Percentiles rank a stretch among this genome's conserved stretches.
phyloP scores from a whole-genome alignment of 2,329 filamentous ascomycete genomes.

The Ampelomyces quisqualis region DNA sequence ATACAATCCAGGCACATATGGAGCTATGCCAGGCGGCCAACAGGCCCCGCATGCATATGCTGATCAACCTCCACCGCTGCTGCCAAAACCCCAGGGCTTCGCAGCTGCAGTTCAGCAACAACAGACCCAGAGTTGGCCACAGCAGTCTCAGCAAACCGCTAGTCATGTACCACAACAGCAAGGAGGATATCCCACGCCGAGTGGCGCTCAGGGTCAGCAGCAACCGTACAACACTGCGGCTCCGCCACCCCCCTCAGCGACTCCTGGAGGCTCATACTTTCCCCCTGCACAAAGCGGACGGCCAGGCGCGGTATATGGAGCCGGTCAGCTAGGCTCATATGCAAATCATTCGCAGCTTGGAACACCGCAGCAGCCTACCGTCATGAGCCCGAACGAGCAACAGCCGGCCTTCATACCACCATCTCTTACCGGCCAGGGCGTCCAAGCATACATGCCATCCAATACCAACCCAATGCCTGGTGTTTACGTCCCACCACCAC shows the following conservation, averaged over 20 bases:
- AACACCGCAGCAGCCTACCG: conserved; percentile 23
- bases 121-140: conserved; percentile 17
- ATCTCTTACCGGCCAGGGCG: conserved; percentile 36
- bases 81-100: conserved; percentile 40
- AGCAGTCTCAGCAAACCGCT: conserved; percentile 23
- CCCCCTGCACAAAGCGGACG: conserved; percentile 27
- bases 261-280: conserved; percentile 37
- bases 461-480: conserved; percentile 41
- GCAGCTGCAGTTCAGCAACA: conserved; percentile 28
- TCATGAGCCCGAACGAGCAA: conserved; percentile 37
- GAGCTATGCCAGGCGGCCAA: conserved; percentile 32
- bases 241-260: conserved; percentile 33
- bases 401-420: conserved; percentile 38
- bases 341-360: conserved; percentile 20
- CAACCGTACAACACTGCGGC: conserved; percentile 32
- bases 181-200: conserved; percentile 24
- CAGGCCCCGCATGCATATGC: conserved; percentile 19
- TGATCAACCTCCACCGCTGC: conserved; percentile 40
- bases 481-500: conserved; percentile 40
- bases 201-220: conserved; percentile 12
- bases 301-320: conserved; percentile 34
- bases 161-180: conserved; percentile 30
- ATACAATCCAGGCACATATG: conserved; percentile 40
- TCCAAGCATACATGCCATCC: conserved; percentile 36
- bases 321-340: conserved; percentile 20